Evolutionary conservation across 1,284 basidiomycete genomes (phyloP), one percentile per base, ranked within the genome.

Genomic region (Porphyrellus sp.): DNA sequence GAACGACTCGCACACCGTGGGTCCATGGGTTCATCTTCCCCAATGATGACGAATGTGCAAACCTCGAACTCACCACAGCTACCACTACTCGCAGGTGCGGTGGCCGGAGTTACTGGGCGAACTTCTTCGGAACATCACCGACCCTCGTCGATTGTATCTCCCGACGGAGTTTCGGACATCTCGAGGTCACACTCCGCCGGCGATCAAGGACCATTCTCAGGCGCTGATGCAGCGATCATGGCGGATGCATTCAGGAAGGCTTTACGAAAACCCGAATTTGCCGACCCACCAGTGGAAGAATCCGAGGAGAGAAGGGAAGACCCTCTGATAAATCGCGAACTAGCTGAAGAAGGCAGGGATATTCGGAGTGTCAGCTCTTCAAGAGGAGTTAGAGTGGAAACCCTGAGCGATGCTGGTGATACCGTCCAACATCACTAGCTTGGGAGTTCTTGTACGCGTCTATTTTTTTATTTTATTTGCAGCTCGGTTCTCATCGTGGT

Each of bases 141-240:
- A 46, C 73, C 77, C 9, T 67, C 71, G 47, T 82, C 77, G 52
- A 72, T 76, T 59, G 75, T 74, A 41, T 77, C 77, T 24, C 80
- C 77, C 45, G 83, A 85, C 62, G 86, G 82, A 15, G 85, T 82
- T 41, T 88, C 84, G 45, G 83, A 80, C 16, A 79, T 83, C 39
- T 85, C 83, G 41, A 79, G 82, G 39, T 72, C 78, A 6, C 81
- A 79, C 42, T 80, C 77, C 48, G 73, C 75, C 50, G 77, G 78
- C 49, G 82, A 83, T 43, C 69, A 77, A 28, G 86, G 80, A 16
- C 83, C 82, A 15, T 86, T 93, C 71, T 88, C 84, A 25, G 85
- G 82, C 23, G 83, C 86, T 27, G 90, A 93, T 69, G 90, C 90
- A 46, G 87, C 88, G 27, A 89, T 92, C 63, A 91, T 93, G 84